Evolutionary conservation across 768 basidiomycete genomes (phyloP).

Genomic region (Suillus luteus): DNA sequence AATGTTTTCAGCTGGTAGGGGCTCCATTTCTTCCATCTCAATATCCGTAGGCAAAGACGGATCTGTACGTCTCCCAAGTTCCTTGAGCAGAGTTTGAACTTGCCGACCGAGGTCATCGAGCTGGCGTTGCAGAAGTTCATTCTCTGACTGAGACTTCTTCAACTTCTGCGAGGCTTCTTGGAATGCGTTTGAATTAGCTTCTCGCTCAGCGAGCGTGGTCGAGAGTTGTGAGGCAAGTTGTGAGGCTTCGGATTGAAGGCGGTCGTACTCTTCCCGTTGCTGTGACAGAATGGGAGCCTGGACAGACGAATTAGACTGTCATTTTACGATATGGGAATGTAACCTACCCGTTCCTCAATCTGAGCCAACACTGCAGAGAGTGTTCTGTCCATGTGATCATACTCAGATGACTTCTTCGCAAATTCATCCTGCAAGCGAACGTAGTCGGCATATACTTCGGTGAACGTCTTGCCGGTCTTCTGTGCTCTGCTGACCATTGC

Average conservation of each 20-base stretch:
- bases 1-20: slow-evolving; percentile 54
- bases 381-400: slow-evolving; percentile 80
- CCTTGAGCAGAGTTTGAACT: slow-evolving; percentile 75
- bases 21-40: slow-evolving; percentile 50
- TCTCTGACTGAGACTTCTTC: slow-evolving; percentile 57
- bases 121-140: slow-evolving; percentile 70
- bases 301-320: slow-evolving; percentile 7
- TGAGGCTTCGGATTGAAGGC: slow-evolving; percentile 74
- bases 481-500: slow-evolving; percentile 83
- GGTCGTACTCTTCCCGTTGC: slow-evolving; percentile 88
- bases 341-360: slow-evolving; percentile 80
- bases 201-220: slow-evolving; percentile 73
- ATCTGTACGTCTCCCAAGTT: slow-evolving; percentile 81
- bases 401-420: slow-evolving; percentile 76
- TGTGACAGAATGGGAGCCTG: slow-evolving; percentile 91
- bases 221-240: slow-evolving; percentile 82
- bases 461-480: slow-evolving; percentile 85
- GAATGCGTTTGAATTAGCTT: slow-evolving; percentile 54
- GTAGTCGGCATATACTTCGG: slow-evolving; percentile 91
- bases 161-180: slow-evolving; percentile 67
- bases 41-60: slow-evolving; percentile 77
- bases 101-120: slow-evolving; percentile 84
- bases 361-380: slow-evolving; percentile 80
- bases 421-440: slow-evolving; percentile 84
- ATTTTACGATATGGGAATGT: not conserved